These are phyloP conservation scores for Xylaria hypoxylon DNA, from an alignment of 2,329 filamentous ascomycete species.

Conservation along the genomic window DNA sequence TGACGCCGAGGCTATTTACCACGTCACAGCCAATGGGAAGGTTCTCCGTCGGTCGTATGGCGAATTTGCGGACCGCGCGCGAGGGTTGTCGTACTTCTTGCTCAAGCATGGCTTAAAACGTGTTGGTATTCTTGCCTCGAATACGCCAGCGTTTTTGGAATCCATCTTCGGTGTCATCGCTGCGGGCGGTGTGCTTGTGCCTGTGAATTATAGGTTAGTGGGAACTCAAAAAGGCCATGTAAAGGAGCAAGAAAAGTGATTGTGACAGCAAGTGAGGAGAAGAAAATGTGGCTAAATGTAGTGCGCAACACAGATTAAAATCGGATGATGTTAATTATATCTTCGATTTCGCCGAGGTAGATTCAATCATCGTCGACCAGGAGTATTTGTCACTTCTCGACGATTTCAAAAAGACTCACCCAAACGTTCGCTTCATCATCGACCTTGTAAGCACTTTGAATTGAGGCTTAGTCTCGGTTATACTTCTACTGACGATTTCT, in stretches of 20 bases:
- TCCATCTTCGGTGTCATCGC: conserved; percentile 88
- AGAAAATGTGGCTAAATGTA: conserved; percentile 17
- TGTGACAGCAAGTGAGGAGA: background rate
- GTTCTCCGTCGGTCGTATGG: conserved; percentile 81
- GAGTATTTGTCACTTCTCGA: conserved; percentile 81
- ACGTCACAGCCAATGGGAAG: conserved; percentile 82
- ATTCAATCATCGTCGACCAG: conserved; percentile 85
- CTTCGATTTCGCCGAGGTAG: conserved; percentile 86
- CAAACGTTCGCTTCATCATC: conserved; percentile 76
- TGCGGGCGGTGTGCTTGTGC: conserved; percentile 81
- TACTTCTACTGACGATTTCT: conserved; percentile 6
- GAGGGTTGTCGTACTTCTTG: conserved; percentile 89
- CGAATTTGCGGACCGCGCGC: conserved; percentile 85
- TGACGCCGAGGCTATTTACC: conserved; percentile 84
- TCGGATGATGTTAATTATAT: conserved; percentile 90
- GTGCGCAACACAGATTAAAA: conserved; percentile 43
- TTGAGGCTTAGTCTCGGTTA: background rate
- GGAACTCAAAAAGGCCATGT: background rate
- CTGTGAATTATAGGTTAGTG: conserved; percentile 63
- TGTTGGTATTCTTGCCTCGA: conserved; percentile 88
- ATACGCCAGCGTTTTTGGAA: conserved; percentile 95
- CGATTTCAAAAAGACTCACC: conserved; percentile 70
- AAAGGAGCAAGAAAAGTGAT: background rate
- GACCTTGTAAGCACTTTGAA: conserved; percentile 64
- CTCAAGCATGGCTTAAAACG: conserved; percentile 77